Evolutionary conservation across 2,329 filamentous ascomycete genomes (phyloP), one percentile per base, ranked within the genome.

Genomic region (Pseudogymnoascus sp.): DNA sequence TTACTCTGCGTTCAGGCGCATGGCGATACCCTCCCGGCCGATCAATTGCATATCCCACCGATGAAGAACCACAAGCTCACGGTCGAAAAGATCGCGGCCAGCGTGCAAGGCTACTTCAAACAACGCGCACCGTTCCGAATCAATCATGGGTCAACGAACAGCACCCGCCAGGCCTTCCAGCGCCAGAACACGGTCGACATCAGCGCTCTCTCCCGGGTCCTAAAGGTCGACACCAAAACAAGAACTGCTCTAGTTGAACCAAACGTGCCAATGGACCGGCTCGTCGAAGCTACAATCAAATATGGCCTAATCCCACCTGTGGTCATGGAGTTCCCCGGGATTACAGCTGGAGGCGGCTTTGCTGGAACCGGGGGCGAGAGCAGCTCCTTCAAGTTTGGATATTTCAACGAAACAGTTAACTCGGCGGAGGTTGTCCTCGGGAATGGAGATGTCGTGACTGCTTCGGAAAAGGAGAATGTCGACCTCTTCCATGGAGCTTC

Each of bases 311-410:
- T 89, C 0, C 84, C 80, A 0, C 80, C 79, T 0, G 83, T 89
- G 0, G 83, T 89, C 3, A 87, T 88, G 81, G 85, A 89, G 65
- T 85, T 89, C 57, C 84, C 84, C 0, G 83, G 83, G 0, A 89
- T 88, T 63, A 89, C 85, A 0, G 81, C 80, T 0, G 85, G 85
- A 12, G 85, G 85, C 2, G 84, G 82, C 0, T 88, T 85, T 67
- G 78, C 82, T 0, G 85, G 85, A 1, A 86, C 84, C 0, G 80
- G 81, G 0, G 85, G 84, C 2, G 85, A 89, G 68, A 87, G 83
- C 68, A 83, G 79, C 62, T 85, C 82, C 0, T 89, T 86, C 69
- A 78, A 77, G 10, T 77, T 85, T 66, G 85, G 86, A 0, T 81
- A 85, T 62, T 89, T 89, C 67, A 83, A 88, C 59, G 72, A 79